Percentiles rank a stretch among this genome's conserved stretches.
Conservation (phyloP, 108 stramenopile species). For the Pseudonitzschia multistriata region DNA sequence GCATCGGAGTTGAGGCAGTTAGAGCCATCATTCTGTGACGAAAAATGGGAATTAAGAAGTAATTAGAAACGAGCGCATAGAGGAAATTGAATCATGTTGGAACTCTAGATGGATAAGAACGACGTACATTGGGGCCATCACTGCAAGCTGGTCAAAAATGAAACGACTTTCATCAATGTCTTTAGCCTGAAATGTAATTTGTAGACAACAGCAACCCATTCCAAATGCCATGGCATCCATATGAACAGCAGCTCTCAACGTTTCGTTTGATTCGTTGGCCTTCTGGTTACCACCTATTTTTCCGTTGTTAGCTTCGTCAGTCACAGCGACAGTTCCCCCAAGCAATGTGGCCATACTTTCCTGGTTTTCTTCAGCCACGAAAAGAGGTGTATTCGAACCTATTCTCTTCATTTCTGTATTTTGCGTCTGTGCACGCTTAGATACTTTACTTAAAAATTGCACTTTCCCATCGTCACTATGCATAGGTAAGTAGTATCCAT, state of each 20-base stretch:
- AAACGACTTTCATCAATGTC: conserved; percentile 95
- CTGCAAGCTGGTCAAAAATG: conserved; percentile 98
- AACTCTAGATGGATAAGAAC: too few species aligned
- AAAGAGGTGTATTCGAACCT: conserved; percentile 75
- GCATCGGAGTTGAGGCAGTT: conserved; percentile 93
- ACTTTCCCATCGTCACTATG: conserved; percentile 72
- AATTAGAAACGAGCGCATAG: neutral
- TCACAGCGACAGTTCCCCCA: conserved; percentile 33
- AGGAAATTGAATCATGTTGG: neutral
- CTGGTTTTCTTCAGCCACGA: conserved; percentile 35
- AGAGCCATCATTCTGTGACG: conserved; percentile 85
- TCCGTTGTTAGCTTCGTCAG: conserved; percentile 19
- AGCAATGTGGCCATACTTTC: conserved; percentile 41
- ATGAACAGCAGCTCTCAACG: conserved; percentile 82
- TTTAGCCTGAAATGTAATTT: conserved; percentile 97
- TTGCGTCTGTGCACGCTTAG: conserved; percentile 57
- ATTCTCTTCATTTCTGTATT: conserved; percentile 73
- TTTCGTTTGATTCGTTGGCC: conserved; percentile 23
- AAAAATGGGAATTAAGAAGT: neutral
- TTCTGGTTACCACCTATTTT: conserved; percentile 9
- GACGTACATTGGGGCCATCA: conserved; percentile 91
- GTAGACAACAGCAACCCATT: conserved; percentile 99
- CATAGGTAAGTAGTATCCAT: conserved; percentile 89
- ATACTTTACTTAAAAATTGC: conserved; percentile 70
- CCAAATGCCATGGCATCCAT: conserved; percentile 99